Base-by-base conservation (phyloP, 2,329 filamentous ascomycete genomes). In the Laburnicola sp. region DNA sequence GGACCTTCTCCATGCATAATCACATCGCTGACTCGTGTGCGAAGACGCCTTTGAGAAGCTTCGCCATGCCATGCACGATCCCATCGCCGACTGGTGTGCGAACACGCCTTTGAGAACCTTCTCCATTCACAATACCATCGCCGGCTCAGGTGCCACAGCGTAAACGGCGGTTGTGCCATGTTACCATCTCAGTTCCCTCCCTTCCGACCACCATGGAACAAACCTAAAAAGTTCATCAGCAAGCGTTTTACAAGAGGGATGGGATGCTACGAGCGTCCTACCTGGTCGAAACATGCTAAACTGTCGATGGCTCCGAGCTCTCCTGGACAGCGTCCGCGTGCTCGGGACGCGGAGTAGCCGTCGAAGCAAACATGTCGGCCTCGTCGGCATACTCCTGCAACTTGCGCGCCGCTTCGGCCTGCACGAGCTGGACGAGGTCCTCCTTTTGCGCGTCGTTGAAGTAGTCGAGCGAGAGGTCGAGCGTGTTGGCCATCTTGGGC, bases 401-500 rank as follows among this genome's bases (percentile, higher is more conserved):
- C 38, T 45, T 41, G n/a, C 23, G 32, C 1, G 28, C 30, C 6
- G 48, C 42, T n/a, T 16, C 35, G 4, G 25, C 25, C 26, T 46
- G 48, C 28, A 60, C 31, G 35, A 55, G 7, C 21, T 38, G 31
- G 4, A 32, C 28, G 11, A 64, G 40, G 28, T 56, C 50, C 7
- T 22, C 16, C 44, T 44, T 49, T 21, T 58, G 54, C 27, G 8
- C 21, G 3, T 26, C 22, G n/a, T 50, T 42, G 16, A 65, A 43
- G 7, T 42, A 27, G 4, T 57, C 60, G 7, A 65, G 54, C 10
- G 52, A 44, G 41, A 64, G 35, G 11, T 59, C 51, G n/a, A 64
- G 44, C 1, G 50, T 43, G 21, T 30, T 46, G n/a, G 56, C 41
- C n/a, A 34, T n/a, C 3, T 4, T 22, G 6, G 38, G 21, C 31